Percentiles rank a stretch among this genome's conserved stretches.
Evolutionary conservation across 805 yeast genomes (phyloP).

Genomic region (Sporopachydermia lactativora): DNA sequence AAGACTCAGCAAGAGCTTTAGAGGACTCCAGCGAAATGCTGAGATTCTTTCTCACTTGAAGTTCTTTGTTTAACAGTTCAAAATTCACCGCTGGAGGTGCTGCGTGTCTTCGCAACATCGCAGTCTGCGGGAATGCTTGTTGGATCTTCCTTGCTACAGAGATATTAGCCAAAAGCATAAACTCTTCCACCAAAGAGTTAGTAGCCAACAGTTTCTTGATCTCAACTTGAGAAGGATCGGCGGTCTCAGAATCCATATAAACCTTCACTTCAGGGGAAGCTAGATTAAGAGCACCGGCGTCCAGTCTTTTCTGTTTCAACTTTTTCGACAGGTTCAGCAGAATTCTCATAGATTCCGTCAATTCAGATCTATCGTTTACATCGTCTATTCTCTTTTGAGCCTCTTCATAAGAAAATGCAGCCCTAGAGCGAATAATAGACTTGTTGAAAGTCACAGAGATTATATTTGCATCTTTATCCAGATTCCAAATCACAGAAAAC

Average conservation of each 20-base stretch:
- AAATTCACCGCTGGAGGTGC: slow-evolving; percentile 95
- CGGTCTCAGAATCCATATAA: slow-evolving; percentile 91
- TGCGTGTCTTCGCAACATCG: slow-evolving; percentile 95
- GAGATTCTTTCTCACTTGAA: slow-evolving; percentile 67
- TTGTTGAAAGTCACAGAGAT: slow-evolving; percentile 68
- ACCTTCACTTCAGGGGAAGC: slow-evolving; percentile 98
- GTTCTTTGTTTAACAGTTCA: slow-evolving; percentile 79
- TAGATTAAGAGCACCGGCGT: slow-evolving; percentile 90
- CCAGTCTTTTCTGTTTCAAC: slow-evolving; percentile 72
- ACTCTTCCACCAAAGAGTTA: slow-evolving; percentile 93
- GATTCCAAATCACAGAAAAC: slow-evolving; percentile 91
- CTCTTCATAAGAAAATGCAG: slow-evolving; percentile 87
- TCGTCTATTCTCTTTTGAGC: slow-evolving; percentile 93
- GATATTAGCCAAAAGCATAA: slow-evolving; percentile 94
- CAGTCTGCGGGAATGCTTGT: slow-evolving; percentile 93
- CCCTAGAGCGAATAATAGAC: slow-evolving; percentile 79
- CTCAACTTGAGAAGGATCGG: slow-evolving; percentile 93
- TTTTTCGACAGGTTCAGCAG: slow-evolving; percentile 68
- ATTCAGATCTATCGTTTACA: slow-evolving; percentile 53
- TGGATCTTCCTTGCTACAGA: slow-evolving; percentile 89
- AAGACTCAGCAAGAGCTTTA: slow-evolving; percentile 82
- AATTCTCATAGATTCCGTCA: slow-evolving; percentile 82
- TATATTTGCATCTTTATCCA: slow-evolving; percentile 76
- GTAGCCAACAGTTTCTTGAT: slow-evolving; percentile 80
- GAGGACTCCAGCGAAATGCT: slow-evolving; percentile 71